Base-by-base conservation (phyloP, 768 basidiomycete genomes). In the Tephrocybe sp. region DNA sequence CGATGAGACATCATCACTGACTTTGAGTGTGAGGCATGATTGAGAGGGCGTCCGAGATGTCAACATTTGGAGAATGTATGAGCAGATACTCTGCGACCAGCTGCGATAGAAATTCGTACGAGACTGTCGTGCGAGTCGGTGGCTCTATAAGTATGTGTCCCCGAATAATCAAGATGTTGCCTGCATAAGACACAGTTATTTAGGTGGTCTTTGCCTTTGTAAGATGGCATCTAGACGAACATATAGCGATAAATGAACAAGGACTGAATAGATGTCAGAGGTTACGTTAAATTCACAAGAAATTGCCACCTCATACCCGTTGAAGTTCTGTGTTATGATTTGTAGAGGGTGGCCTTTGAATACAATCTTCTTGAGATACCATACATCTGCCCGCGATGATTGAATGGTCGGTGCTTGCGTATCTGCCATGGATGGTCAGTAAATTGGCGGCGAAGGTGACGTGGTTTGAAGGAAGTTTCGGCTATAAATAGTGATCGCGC, bases 161-260 rank as follows among this genome's bases (percentile, higher is more conserved):
- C n/a, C 92, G 82, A 2, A 97, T 74, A 52, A 96, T 84, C 25
- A 96, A 78, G 43, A 94, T 89, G 63, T 97, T 97, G 69, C 90
- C 90, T 89, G 54, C 26, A 61, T 39, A 16, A 43, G 5, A 43
- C 22, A 44, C 30, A 25, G 37, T 43, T 43, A 47, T 24, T 41
- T 27, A 24, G 49, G 43, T 30, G 45, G 39, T 30, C 48, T 32
- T 39, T 25, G 31, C 44, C 22, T 26, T 28, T 30, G 36, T 19
- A 49, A 18, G 42, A n/a, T 44, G 45, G 41, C 22, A 46, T 30
- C 39, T 18, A 39, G n/a, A 28, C 79, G 58, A 60, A 89, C 90
- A 93, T 51, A 93, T 88, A 22, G 92, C 92, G 58, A 95, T 91
- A 56, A 95, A 89, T 0, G 90, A 92, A 62, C 92, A 95, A 8